These are phyloP conservation scores for Coemansia sp. DNA, from an alignment of 192 early-diverging fungal species.

Conservation along the genomic window DNA sequence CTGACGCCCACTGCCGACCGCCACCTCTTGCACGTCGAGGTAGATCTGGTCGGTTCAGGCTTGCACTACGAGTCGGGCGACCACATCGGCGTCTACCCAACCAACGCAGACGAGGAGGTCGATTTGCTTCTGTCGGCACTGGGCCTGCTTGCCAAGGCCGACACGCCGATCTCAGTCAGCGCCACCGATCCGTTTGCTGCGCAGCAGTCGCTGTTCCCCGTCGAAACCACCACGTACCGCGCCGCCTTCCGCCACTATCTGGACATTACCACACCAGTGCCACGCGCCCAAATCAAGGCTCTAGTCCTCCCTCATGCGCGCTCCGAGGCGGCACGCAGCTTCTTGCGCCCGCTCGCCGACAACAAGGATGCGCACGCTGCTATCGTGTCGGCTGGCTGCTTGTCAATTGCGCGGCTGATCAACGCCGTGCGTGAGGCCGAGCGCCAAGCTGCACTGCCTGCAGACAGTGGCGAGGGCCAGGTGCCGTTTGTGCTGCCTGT, in stretches of 20 bases:
- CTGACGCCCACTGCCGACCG: constrained; percentile 72
- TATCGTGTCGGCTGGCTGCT: constrained; percentile 60
- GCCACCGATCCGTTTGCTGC: constrained; percentile 72
- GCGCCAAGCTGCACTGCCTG: too few species aligned
- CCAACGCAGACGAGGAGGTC: constrained; percentile 81
- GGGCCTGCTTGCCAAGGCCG: constrained; percentile 64
- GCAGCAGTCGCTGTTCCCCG: constrained; percentile 85
- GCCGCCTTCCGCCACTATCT: constrained; percentile 89
- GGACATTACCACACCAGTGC: constrained; percentile 78
- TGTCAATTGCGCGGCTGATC: constrained; percentile 77
- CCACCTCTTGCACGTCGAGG: constrained; percentile 89
- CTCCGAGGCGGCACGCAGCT: constrained; percentile 55
- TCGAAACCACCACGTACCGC: constrained; percentile 78
- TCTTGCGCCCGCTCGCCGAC: constrained; percentile 58
- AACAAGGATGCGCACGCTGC: constrained; percentile 70
- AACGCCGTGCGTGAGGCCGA: constrained; percentile 62
- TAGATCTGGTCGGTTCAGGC: constrained; percentile 81
- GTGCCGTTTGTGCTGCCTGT: constrained; percentile 68
- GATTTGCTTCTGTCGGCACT: constrained; percentile 63
- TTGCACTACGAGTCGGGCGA: constrained; percentile 91
- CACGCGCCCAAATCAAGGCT: constrained; percentile 65
- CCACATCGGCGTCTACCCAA: constrained; percentile 90
- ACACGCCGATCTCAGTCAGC: constrained; percentile 66
- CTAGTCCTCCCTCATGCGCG: constrained; percentile 62
- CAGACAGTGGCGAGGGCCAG: constrained; percentile 23